Evolutionary conservation across 140 eudicot species (phyloP).

Genomic region (Stevia rebaudiana): DNA sequence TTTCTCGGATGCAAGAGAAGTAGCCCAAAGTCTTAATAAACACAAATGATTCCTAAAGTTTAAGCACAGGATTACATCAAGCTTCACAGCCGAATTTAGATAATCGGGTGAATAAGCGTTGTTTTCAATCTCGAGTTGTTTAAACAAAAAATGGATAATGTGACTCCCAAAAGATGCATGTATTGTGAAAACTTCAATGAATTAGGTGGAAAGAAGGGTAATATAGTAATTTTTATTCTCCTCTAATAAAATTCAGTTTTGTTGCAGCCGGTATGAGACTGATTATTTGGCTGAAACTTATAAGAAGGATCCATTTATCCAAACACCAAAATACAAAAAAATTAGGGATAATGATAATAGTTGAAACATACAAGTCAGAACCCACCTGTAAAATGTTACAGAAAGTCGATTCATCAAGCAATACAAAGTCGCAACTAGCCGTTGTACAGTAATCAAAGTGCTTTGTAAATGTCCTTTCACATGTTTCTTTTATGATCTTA

Average conservation of each 20-base stretch:
- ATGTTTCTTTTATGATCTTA: constrained; percentile 90
- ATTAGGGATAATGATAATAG: not conserved
- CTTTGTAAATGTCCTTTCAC: constrained; percentile 82
- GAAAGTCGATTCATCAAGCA: constrained; percentile 73
- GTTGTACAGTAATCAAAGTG: constrained; percentile 97
- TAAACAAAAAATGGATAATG: not conserved
- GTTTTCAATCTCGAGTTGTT: too few relatives aligned
- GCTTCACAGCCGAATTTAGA: too few relatives aligned
- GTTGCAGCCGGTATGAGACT: not conserved
- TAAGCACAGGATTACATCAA: too few relatives aligned
- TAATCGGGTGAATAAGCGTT: too few relatives aligned
- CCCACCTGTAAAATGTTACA: constrained; percentile 87
- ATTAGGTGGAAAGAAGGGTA: not conserved
- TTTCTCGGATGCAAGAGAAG: constrained; percentile 37
- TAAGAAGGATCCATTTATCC: too few relatives aligned
- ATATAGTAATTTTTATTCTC: not conserved
- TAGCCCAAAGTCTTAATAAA: constrained; percentile 35
- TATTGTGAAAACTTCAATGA: not conserved
- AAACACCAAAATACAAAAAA: too few relatives aligned
- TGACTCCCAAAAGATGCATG: not conserved
- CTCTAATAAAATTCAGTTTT: not conserved
- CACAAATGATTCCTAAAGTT: constrained; percentile 8
- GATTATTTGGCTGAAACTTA: not conserved
- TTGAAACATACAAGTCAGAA: constrained; percentile 27
- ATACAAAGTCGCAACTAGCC: constrained; percentile 70